Conservation (phyloP, 2,329 filamentous ascomycete species). For the Diaporthe velutina region DNA sequence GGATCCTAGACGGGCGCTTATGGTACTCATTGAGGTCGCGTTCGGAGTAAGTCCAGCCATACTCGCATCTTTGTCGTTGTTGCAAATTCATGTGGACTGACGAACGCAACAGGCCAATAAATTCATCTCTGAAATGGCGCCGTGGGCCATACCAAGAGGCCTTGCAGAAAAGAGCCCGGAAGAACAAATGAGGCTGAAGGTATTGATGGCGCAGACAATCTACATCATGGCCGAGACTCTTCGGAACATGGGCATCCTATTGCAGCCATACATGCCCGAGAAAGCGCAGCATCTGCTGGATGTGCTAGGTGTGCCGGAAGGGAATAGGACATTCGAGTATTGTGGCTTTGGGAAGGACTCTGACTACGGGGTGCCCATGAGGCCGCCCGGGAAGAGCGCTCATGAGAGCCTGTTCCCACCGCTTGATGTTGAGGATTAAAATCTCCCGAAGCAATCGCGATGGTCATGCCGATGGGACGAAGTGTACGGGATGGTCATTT, state of each 20-base stretch:
- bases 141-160: constrained; percentile 73
- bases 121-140: constrained; percentile 73
- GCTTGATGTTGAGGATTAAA: constrained; percentile 55
- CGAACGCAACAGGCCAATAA: constrained; percentile 70
- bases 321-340: constrained; percentile 72
- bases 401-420: constrained; percentile 67
- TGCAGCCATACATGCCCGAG: constrained; percentile 91
- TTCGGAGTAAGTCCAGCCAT: constrained; percentile 61
- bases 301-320: constrained; percentile 77
- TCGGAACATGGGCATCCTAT: constrained; percentile 83
- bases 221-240: constrained; percentile 82
- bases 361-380: constrained; percentile 71
- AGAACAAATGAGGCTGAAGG: constrained; percentile 59
- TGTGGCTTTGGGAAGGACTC: constrained; percentile 74
- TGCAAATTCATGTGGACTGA: constrained; percentile 20
- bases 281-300: constrained; percentile 82
- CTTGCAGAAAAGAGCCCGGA: constrained; percentile 43
- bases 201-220: constrained; percentile 61
- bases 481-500: neutral
- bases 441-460: neutral
- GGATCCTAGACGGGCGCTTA: constrained; percentile 36
- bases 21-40: constrained; percentile 70
- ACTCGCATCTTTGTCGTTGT: constrained; percentile 7
- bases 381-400: constrained; percentile 51
- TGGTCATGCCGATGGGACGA: neutral